Evolutionary conservation across 441 rosid species (phyloP), one percentile per base, ranked within the genome.

Genomic region (Arabidopsis lyrata): DNA sequence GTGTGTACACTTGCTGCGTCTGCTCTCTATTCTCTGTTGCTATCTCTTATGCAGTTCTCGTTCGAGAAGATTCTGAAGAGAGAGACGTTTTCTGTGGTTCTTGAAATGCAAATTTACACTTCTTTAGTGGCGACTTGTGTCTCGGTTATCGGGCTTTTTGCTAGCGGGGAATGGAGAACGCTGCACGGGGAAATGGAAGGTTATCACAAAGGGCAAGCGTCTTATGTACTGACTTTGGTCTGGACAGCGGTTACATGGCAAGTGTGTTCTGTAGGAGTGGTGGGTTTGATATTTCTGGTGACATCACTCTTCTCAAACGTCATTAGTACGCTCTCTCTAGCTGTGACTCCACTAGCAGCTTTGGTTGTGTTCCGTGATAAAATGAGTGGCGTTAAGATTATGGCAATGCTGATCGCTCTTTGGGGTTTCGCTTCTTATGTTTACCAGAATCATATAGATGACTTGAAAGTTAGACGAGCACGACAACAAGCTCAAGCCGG

Each of bases 271-370:
- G 97, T 92, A 38, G 99, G 99, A 18, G 97, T 90, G 5, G 93
- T 92, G n/a, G 97, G 97, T 12, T 85, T 95, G 90, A 86, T 95
- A 62, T 95, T 90, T 57, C 65, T 89, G 45, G 95, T 90, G 35
- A 87, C 97, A 0, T 92, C 97, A 1, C 97, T 94, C 72, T 94
- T 92, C 87, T 95, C 97, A 60, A 92, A 92, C 38, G 97, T 89
- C 5, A 87, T 92, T 54, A 89, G 97, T 53, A 89, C 94, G 2
- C 75, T 90, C 1, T 88, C 94, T 42, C 53, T 95, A 85, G 96
- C 95, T n/a, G 81, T 90, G 9, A 88, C 94, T 38, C 97, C 97
- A 16, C 77, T 89, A 1, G 89, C 93, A 32, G 83, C 97, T 18
- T 85, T 92, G 70, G 75, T 87, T 49, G 78, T 83, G 41, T 89